phyloP scores from a whole-genome alignment of 1,139 yeast species.

The Yamadazyma sp. region DNA sequence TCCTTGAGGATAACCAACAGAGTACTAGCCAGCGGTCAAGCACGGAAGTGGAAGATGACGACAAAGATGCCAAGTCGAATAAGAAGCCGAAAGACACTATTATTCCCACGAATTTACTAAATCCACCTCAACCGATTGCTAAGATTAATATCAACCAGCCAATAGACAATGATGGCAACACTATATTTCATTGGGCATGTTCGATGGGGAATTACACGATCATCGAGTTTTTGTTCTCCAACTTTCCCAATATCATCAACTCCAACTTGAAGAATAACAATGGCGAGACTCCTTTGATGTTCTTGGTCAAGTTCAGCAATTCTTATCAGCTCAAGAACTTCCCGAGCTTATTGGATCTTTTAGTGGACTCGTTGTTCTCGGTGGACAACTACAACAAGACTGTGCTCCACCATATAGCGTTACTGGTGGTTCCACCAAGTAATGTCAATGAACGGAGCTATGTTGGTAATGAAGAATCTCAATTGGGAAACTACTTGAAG shows the following conservation, averaged over 20 bases:
- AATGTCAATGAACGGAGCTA: constrained; percentile 10
- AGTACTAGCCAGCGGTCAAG: constrained; percentile 7
- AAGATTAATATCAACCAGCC: constrained; percentile 72
- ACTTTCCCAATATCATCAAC: constrained; percentile 45
- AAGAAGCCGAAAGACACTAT: constrained; percentile 19
- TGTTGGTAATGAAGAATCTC: constrained; percentile 16
- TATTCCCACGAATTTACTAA: constrained; percentile 34
- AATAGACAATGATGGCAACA: constrained; percentile 90
- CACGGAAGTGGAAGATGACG: constrained; percentile 2
- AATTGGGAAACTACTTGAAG: constrained; percentile 17
- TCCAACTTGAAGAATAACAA: constrained; percentile 63
- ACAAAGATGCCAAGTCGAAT: constrained; percentile 9
- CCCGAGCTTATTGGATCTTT: constrained; percentile 64
- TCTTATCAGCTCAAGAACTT: constrained; percentile 77
- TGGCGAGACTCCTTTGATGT: constrained; percentile 89
- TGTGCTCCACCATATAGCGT: constrained; percentile 80
- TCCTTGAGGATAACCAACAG: constrained; percentile 33
- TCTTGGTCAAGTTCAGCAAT: constrained; percentile 87
- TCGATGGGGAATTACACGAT: constrained; percentile 79
- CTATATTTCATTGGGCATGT: constrained; percentile 95
- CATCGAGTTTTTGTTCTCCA: constrained; percentile 67
- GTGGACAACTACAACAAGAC: constrained; percentile 72
- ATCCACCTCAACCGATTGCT: constrained; percentile 44
- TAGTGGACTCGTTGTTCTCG: constrained; percentile 75
- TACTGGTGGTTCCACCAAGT: constrained; percentile 16